Conservation (phyloP, 352 stramenopile genomes). For the Albugo laibachii region DNA sequence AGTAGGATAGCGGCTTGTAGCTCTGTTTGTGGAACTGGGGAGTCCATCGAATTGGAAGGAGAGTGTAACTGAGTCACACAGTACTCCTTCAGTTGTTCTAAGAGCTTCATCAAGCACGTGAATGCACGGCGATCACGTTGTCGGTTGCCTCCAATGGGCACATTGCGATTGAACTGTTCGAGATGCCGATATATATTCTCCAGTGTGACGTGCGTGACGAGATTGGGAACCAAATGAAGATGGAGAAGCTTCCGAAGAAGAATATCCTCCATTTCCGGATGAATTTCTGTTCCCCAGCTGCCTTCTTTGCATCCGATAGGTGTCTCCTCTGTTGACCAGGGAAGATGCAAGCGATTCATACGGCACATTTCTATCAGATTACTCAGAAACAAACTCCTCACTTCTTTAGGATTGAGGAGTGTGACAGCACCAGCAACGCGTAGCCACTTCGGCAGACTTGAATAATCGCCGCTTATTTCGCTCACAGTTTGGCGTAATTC, state of each 20-base stretch:
- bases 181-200: constrained; percentile 52
- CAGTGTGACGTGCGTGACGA: constrained; percentile 59
- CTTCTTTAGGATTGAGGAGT: constrained; percentile 53
- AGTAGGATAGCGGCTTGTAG: constrained; percentile 66
- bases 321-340: constrained; percentile 75
- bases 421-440: constrained; percentile 51
- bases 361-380: constrained; percentile 80
- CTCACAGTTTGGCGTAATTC: constrained; percentile 47
- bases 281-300: constrained; percentile 59
- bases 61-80: constrained; percentile 62
- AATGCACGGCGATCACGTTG: constrained; percentile 61
- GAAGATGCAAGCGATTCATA: constrained; percentile 76
- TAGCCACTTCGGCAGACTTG: constrained; percentile 36
- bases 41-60: constrained; percentile 49
- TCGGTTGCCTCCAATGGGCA: constrained; percentile 43
- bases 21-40: constrained; percentile 54
- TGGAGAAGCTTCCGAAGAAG: constrained; percentile 63
- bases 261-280: constrained; percentile 70
- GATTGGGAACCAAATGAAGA: constrained; percentile 57
- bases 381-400: constrained; percentile 55
- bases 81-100: constrained; percentile 75
- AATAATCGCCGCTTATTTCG: constrained; percentile 40
- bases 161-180: constrained; percentile 77
- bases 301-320: constrained; percentile 73
- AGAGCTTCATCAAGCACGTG: constrained; percentile 58